Conservation (phyloP, 148 eudicot genomes). For the Talinum fruticosum region DNA sequence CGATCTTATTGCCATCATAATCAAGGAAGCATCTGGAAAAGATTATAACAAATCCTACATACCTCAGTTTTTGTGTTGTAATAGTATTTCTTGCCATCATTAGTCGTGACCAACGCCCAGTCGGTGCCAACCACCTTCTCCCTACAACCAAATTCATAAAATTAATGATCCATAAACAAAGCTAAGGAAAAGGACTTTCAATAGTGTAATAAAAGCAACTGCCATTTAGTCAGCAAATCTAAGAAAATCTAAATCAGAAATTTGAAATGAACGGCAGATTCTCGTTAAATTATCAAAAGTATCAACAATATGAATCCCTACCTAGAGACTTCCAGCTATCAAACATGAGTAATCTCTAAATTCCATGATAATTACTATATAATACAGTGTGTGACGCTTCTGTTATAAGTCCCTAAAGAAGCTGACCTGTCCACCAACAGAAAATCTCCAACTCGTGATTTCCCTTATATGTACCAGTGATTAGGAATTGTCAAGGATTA, state of each 20-base stretch:
- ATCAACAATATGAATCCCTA: not conserved
- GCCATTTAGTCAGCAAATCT: not conserved
- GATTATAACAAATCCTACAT: not conserved
- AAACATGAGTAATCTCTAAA: not conserved
- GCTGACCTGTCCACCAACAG: not conserved
- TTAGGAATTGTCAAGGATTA: not conserved
- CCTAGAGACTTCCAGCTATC: not conserved
- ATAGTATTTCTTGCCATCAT: constrained; percentile 91
- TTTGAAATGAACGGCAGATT: not conserved
- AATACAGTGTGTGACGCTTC: not conserved
- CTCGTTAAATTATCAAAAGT: not conserved
- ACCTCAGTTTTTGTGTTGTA: constrained; percentile 87
- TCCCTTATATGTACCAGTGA: not conserved
- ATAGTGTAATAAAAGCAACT: not conserved
- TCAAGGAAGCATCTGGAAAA: not conserved
- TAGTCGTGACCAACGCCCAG: constrained; percentile 79
- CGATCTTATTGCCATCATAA: not conserved
- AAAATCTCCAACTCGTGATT: not conserved
- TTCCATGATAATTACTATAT: not conserved
- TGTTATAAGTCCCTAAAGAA: not conserved
- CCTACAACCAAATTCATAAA: constrained; percentile 36
- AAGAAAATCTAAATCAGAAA: not conserved
- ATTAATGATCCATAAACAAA: not conserved
- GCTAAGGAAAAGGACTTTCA: not conserved
- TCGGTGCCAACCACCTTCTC: constrained; percentile 85